Conservation (phyloP, 1,139 yeast genomes). For the Lodderomyces margitis region DNA sequence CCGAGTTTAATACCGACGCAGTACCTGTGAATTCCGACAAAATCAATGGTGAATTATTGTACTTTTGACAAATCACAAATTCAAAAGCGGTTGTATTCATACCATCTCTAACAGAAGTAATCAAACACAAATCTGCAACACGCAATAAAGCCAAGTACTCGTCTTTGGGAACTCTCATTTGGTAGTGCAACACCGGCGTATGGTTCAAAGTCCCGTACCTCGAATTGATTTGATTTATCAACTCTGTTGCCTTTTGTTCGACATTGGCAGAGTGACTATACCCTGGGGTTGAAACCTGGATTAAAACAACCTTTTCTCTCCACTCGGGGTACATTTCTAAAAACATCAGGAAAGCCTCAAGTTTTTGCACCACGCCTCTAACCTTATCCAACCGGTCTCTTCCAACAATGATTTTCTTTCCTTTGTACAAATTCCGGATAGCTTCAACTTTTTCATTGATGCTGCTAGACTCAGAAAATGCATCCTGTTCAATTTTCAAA, state of each 20-base stretch:
- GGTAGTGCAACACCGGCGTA: conserved; percentile 88
- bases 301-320: conserved; percentile 81
- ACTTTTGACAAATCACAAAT: conserved; percentile 83
- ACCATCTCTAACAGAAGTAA: conserved; percentile 91
- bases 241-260: conserved; percentile 77
- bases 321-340: conserved; percentile 89
- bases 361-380: conserved; percentile 78
- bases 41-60: conserved; percentile 70
- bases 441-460: conserved; percentile 43
- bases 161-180: conserved; percentile 81
- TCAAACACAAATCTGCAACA: conserved; percentile 86
- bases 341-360: conserved; percentile 79
- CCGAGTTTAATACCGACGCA: conserved; percentile 73
- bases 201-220: conserved; percentile 77
- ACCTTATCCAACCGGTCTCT: conserved; percentile 80
- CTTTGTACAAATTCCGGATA: conserved; percentile 66
- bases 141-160: conserved; percentile 87
- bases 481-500: conserved; percentile 57
- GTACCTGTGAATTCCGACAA: conserved; percentile 94
- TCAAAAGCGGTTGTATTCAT: conserved; percentile 95
- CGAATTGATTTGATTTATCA: conserved; percentile 77
- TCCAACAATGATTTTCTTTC: conserved; percentile 76
- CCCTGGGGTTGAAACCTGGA: conserved; percentile 89
- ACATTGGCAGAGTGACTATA: conserved; percentile 55
- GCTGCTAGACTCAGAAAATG: conserved; percentile 31